phyloP scores from a whole-genome alignment of 1,284 basidiomycete species.

The Cutaneotrichosporon daszewskae region DNA sequence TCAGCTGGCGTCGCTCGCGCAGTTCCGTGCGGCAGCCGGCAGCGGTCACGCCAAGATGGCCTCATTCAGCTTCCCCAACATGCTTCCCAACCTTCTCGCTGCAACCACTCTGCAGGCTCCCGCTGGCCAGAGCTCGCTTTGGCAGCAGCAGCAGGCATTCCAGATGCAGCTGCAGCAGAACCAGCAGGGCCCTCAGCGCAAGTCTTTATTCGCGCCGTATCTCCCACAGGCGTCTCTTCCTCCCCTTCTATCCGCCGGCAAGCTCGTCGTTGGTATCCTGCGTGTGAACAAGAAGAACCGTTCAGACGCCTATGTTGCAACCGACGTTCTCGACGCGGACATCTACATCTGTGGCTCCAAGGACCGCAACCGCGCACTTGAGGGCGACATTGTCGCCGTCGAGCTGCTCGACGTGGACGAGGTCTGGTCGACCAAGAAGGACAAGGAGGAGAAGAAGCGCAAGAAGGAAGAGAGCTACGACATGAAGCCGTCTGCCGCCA shows the following conservation, averaged over 20 bases:
- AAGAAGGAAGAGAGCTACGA: conserved; percentile 97
- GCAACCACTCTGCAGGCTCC: conserved; percentile 72
- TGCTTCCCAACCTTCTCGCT: conserved; percentile 90
- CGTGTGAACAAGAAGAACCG: conserved; percentile 99
- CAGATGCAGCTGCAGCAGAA: conserved; percentile 79
- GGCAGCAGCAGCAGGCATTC: conserved; percentile 72
- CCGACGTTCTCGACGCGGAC: conserved; percentile 95
- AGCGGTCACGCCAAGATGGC: conserved; percentile 94
- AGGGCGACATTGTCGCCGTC: conserved; percentile 97
- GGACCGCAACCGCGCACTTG: conserved; percentile 95
- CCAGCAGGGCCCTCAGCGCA: conserved; percentile 86
- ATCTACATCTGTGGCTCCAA: conserved; percentile 99
- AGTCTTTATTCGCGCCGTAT: conserved; percentile 98
- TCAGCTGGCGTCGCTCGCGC: conserved; percentile 90
- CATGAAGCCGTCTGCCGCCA: conserved; percentile 62
- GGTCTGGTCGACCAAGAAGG: conserved; percentile 99
- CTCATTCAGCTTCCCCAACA: conserved; percentile 95
- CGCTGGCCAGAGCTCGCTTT: conserved; percentile 50
- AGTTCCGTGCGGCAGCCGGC: conserved; percentile 91
- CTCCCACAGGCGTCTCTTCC: conserved; percentile 96
- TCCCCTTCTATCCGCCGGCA: conserved; percentile 93
- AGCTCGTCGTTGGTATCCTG: conserved; percentile 94
- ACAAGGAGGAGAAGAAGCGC: conserved; percentile 99
- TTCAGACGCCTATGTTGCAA: conserved; percentile 98
- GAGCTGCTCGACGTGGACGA: conserved; percentile 97